Evolutionary conservation across 2,329 filamentous ascomycete genomes (phyloP).

Genomic region (Raffaelea albimanens): DNA sequence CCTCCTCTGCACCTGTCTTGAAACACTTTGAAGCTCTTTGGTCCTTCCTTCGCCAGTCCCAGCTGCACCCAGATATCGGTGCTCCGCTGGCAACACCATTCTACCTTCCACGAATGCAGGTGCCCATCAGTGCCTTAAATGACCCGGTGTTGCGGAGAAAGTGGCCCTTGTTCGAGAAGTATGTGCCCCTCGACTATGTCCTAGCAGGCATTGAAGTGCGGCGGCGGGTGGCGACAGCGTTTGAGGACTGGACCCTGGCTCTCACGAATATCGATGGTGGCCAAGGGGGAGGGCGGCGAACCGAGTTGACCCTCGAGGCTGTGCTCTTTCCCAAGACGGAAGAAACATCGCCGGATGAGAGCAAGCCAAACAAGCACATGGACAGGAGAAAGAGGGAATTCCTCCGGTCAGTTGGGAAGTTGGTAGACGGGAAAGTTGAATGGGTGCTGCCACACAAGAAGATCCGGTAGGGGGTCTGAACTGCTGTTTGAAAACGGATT

Average conservation of each 20-base stretch:
- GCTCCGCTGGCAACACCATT: conserved; percentile 37
- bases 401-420: conserved; percentile 2
- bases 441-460: conserved; percentile 6
- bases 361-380: too few relatives aligned
- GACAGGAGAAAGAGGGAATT: conserved; percentile 3
- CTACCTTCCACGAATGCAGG: conserved; percentile 13
- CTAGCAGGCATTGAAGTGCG: conserved; percentile 46
- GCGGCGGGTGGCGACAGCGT: conserved; percentile 31
- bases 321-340: neutral
- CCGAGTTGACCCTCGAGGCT: conserved; percentile 38
- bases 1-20: neutral
- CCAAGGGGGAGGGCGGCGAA: conserved; percentile 38
- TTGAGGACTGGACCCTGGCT: conserved; percentile 33
- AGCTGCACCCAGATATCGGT: conserved; percentile 37
- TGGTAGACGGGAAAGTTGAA: conserved; percentile 7
- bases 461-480: neutral
- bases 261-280: conserved; percentile 45
- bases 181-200: conserved; percentile 23
- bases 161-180: neutral
- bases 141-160: neutral
- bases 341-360: too few relatives aligned
- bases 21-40: conserved; percentile 21
- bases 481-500: too few relatives aligned
- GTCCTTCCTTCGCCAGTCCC: conserved; percentile 33
- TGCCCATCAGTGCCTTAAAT: conserved; percentile 16